Base-by-base conservation (phyloP, 495 filamentous ascomycete genomes). In the Tirmania nivea region DNA sequence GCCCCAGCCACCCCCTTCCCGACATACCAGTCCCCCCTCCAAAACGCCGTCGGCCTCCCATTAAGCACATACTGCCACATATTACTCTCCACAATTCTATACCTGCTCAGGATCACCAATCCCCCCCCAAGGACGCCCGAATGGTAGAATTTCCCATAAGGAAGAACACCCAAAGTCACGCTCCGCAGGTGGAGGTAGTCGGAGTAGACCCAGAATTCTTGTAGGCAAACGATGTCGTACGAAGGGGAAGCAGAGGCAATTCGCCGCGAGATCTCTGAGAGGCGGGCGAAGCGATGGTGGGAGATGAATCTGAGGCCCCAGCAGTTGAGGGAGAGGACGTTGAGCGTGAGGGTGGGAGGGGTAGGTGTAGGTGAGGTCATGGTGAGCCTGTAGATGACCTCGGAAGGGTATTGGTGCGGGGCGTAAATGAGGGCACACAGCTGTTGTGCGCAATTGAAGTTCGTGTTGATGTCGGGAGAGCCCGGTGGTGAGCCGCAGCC, bases 1-100 rank as follows among this genome's bases (percentile, higher is more conserved):
- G 89, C 89, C 62, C 78, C 82, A 8, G 90, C 90, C 2, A 97
- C 84, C 7, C 90, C 90, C 66, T 96, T 94, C 0, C 92, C 90
- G 7, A 95, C 89, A 60, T 72, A 89, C 85, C 86, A 93, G 67
- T 95, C 90, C 5, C 90, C 90, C 51, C 89, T 74, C 67, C 79
- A 94, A 69, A 96, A 94, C 7, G 87, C 88, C 7, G 85, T 85
- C 2, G 90, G 92, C 16, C 89, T 76, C 17, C 92, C 92, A 65
- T 95, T 95, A 20, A 97, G 71, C n/a, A 89, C 81, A 64, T 95
- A 97, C 8, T 70, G 69, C 59, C 75, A 72, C 84, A 95, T 90
- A 62, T 70, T 76, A 67, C 81, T 89, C 68, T 93, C 85, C 57
- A 87, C 85, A 60, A 97, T 86, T n/a, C 89, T 90, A 86, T 85